phyloP scores from a whole-genome alignment of 176 grass and related monocot genomes.

The Lolium rigidum region DNA sequence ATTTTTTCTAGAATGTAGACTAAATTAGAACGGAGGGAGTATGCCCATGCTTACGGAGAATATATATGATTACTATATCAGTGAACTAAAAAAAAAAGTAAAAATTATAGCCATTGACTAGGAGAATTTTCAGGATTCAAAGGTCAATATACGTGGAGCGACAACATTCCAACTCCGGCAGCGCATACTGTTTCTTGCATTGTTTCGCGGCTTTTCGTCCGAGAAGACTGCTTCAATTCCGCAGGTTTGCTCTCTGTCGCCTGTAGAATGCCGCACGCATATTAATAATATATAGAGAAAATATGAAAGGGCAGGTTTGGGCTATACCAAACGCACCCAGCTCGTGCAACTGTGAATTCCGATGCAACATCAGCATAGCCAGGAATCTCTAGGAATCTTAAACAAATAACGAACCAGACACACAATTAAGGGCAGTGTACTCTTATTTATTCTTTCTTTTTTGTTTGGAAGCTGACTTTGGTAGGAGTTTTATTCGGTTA shows the following conservation, averaged over 20 bases:
- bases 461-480: neutral
- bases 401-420: conserved; percentile 2
- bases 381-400: conserved; percentile 32
- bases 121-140: neutral
- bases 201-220: conserved; percentile 44
- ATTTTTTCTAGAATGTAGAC: no score
- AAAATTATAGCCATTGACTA: neutral
- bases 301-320: neutral
- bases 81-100: neutral
- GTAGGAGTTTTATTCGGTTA: neutral
- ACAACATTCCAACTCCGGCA: conserved; percentile 23
- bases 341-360: neutral
- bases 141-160: neutral
- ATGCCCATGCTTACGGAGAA: neutral
- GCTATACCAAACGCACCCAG: conserved; percentile 20
- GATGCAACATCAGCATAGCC: neutral
- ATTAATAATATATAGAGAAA: neutral
- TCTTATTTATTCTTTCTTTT: neutral
- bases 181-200: neutral
- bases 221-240: conserved; percentile 1
- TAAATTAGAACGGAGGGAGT: no score
- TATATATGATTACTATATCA: neutral
- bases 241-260: conserved; percentile 12
- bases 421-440: neutral
- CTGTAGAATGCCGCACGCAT: neutral